These are phyloP conservation scores for Penicillium decumbens DNA, from an alignment of 2,329 filamentous ascomycete species.

Conservation along the genomic window DNA sequence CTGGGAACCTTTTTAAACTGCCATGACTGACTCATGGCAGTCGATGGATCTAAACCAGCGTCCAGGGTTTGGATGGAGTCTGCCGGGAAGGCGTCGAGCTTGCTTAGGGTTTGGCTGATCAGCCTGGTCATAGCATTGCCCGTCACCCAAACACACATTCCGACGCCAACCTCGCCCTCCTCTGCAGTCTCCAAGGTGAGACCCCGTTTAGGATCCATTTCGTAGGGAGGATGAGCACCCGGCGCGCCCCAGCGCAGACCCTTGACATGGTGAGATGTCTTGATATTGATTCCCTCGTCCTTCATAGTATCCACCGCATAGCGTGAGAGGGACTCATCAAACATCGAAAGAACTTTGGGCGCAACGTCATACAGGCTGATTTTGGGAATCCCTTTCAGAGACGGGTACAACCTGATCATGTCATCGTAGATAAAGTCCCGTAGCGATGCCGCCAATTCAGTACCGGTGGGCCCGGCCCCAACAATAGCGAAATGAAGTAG, in stretches of 20 bases:
- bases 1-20: slow-evolving; percentile 47
- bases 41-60: slow-evolving; percentile 11
- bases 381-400: slow-evolving; percentile 47
- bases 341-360: slow-evolving; percentile 56
- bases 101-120: slow-evolving; percentile 25
- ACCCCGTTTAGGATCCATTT: slow-evolving; percentile 43
- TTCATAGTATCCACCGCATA: slow-evolving; percentile 56
- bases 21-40: slow-evolving; percentile 37
- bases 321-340: slow-evolving; percentile 53
- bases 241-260: slow-evolving; percentile 51
- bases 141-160: slow-evolving; percentile 57
- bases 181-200: slow-evolving; percentile 54
- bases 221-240: slow-evolving; percentile 30
- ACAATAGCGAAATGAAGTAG: slow-evolving; percentile 58
- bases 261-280: slow-evolving; percentile 56
- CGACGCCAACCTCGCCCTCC: slow-evolving; percentile 55
- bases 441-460: slow-evolving; percentile 54
- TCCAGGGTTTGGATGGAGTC: slow-evolving; percentile 27
- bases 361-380: slow-evolving; percentile 60
- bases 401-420: slow-evolving; percentile 51
- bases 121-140: slow-evolving; percentile 38
- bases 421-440: slow-evolving; percentile 56
- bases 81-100: slow-evolving; percentile 32
- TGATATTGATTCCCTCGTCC: slow-evolving; percentile 54
- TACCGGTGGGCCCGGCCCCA: slow-evolving; percentile 55